A percentile compares a stretch with the other conserved stretches of the same genome.
These are phyloP conservation scores for Acacia pycnantha DNA, from an alignment of 331 rosid genomes.

Conservation along the genomic window DNA sequence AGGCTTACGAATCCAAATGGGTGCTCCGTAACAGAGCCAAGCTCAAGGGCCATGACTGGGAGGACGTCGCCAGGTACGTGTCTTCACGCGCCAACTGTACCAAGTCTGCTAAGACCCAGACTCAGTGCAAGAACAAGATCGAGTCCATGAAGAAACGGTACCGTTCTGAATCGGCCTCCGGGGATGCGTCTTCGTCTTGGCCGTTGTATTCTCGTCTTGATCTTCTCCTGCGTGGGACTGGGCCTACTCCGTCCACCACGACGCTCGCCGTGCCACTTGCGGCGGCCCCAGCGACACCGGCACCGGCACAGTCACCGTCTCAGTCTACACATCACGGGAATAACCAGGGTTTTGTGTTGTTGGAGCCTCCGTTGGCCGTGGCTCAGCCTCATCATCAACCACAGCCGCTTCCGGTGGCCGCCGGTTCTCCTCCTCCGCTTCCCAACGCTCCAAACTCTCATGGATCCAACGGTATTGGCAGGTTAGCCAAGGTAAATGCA, in stretches of 20 bases:
- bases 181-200: constrained; percentile 66
- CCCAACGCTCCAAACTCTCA: constrained; percentile 59
- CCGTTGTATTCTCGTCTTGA: constrained; percentile 78
- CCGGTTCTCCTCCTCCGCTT: constrained; percentile 33
- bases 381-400: constrained; percentile 18
- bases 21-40: constrained; percentile 84
- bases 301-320: neutral
- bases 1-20: constrained; percentile 89
- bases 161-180: constrained; percentile 59
- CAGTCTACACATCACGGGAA: neutral
- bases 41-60: constrained; percentile 44
- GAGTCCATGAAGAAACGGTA: constrained; percentile 98
- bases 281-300: neutral
- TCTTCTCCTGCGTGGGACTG: constrained; percentile 73
- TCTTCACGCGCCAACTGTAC: constrained; percentile 62
- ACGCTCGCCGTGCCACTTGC: neutral
- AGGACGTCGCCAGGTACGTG: constrained; percentile 74
- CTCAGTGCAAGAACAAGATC: constrained; percentile 98
- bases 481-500: constrained; percentile 60
- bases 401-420: neutral
- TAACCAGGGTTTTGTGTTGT: constrained; percentile 43
- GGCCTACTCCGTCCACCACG: constrained; percentile 21
- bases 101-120: constrained; percentile 79
- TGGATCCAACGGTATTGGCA: constrained; percentile 65
- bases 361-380: constrained; percentile 48